Percentiles rank a stretch among this genome's conserved stretches.
Conservation (phyloP, 2,329 filamentous ascomycete species). For the Cladobotryum mycophilum region DNA sequence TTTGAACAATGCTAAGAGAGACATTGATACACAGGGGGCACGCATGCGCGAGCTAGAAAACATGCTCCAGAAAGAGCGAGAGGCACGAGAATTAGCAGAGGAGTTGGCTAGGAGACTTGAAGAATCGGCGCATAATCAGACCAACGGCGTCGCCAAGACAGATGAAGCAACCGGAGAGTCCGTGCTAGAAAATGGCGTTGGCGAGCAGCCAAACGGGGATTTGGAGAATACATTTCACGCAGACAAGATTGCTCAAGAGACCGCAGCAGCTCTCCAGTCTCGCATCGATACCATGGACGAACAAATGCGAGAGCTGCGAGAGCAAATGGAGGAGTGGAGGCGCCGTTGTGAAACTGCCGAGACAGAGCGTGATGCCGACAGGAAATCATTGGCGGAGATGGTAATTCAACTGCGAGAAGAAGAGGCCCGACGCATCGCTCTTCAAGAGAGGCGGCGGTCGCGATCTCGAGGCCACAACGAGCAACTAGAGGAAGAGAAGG, state of each 20-base stretch:
- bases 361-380: slow-evolving; percentile 63
- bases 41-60: slow-evolving; percentile 74
- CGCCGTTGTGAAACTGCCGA: slow-evolving; percentile 76
- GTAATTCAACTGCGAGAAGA: slow-evolving; percentile 73
- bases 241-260: slow-evolving; percentile 18
- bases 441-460: slow-evolving; percentile 35
- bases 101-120: slow-evolving; percentile 67
- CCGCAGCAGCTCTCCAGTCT: slow-evolving; percentile 43
- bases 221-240: background rate
- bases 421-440: slow-evolving; percentile 43
- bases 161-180: slow-evolving; percentile 20
- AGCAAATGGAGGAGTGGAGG: slow-evolving; percentile 73
- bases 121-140: slow-evolving; percentile 38
- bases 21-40: slow-evolving; percentile 75
- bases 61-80: slow-evolving; percentile 69
- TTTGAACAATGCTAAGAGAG: slow-evolving; percentile 74
- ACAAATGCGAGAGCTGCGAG: slow-evolving; percentile 75
- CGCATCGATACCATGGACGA: slow-evolving; percentile 69
- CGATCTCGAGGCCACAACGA: slow-evolving; percentile 23
- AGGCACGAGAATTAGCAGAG: slow-evolving; percentile 78
- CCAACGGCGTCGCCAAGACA: slow-evolving; percentile 22
- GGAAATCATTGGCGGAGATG: slow-evolving; percentile 79
- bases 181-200: background rate
- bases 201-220: background rate
- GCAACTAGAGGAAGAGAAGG: background rate